Base-by-base conservation (phyloP, 768 basidiomycete genomes). In the Lactifluus piperatus region DNA sequence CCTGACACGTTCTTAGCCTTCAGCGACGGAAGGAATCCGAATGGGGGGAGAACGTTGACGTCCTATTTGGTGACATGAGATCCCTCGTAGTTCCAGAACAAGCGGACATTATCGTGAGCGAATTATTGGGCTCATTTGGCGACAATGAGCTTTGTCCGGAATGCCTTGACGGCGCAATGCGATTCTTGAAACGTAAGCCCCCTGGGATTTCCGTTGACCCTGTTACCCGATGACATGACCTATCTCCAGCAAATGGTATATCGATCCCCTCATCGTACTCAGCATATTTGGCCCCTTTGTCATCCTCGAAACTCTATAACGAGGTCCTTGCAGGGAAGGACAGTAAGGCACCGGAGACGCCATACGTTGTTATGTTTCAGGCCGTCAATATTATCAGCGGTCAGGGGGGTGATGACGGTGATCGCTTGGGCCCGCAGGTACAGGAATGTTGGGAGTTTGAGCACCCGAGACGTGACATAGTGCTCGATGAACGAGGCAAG, bases 371-470 rank as follows among this genome's bases (percentile, higher is more conserved):
- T 61, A 95, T 98, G 94, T 92, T 99, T 71, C 86, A 91, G 68
- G 90, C 92, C 9, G 88, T 92, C 62, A 94, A 93, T 64, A 79
- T 94, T 58, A 77, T 99, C 43, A 91, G 89, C 57, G 93, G 85
- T 8, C 76, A 88, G 50, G 81, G 86, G 46, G 80, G 80, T 29
- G 79, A 81, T 43, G 65, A 76, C 36, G 75, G 77, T 65, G 83
- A 82, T 18, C 78, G 81, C 47, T 93, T 90, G 73, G 93, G 94
- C 14, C 78, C 85, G 2, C 82, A 83, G 64, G 79, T 97, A 36
- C 97, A 98, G 71, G 89, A 93, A 66, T 98, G 95, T 66, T 99
- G 97, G 97, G 86, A 89, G 63, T 99, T 98, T 71, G 91, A 90
- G 63, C 97, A 99, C 74, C 95, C 97, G 1, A 75, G 91, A 59